Evolutionary conservation across 108 stramenopile genomes (phyloP), one percentile per base, ranked within the genome.

Genomic region (Aurantiochytrium sp.): DNA sequence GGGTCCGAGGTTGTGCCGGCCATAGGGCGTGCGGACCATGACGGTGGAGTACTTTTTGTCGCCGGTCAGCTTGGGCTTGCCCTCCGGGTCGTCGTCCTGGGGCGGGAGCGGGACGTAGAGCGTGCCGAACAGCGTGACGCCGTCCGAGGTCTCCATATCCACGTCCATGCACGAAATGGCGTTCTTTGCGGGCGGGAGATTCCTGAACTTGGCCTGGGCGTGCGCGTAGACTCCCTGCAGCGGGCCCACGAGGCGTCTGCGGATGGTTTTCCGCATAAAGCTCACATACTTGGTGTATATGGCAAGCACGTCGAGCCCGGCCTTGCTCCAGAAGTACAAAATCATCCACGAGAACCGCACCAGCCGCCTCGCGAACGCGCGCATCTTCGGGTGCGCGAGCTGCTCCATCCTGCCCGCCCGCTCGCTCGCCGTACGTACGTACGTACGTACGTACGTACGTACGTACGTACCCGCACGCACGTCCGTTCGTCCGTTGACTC

Each of bases 21-120:
- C 85, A 24, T 86, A 86, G 15, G 85, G 85, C 53, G 85, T 86
- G 21, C 85, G 85, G 30, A 86, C 52, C 37, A 86, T 17, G 31
- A 86, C 31, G 24, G 85, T 86, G 36, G 85, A 36, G 24, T 54
- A 86, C 8, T 37, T 81, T 5, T 81, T 22, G n/a, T 42, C 42
- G 45, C 73, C 24, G 1, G 21, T 21, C 36, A 81, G 32, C 21
- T 81, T 42, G 3, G 73, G 42, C 24, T n/a, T 6, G 19, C 10
- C 42, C n/a, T 81, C 73, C 42, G 15, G 73, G 24, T 81, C 42
- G 45, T 81, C 45, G 39, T 81, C 42, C 0, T 42, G n/a, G 0
- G 73, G 21, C 36, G 39, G 42, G 10, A 81, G 12, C 8, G 73
- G 73, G 6, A 42, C 19, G 30, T 81, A 81, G n/a, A 81, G 15